Conservation (phyloP, 257 asterid genomes). For the Lithospermum erythrorhizon region DNA sequence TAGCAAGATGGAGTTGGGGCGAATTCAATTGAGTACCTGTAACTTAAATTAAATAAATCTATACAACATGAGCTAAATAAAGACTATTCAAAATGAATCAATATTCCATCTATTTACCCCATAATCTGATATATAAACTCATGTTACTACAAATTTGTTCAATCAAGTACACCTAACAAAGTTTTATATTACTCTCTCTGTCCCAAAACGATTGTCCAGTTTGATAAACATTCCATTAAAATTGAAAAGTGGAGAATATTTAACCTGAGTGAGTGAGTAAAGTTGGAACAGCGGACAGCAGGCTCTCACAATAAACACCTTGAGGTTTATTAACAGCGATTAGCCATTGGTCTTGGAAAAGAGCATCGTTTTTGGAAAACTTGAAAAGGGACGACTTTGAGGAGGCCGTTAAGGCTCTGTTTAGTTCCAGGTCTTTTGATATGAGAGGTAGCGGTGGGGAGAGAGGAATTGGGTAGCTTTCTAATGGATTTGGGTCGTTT, state of each 20-base stretch:
- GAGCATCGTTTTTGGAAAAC: constrained; percentile 48
- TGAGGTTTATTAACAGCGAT: constrained; percentile 82
- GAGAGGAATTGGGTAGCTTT: constrained; percentile 56
- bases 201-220: too few species aligned
- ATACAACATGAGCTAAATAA: too few species aligned
- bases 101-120: too few species aligned
- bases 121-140: too few species aligned
- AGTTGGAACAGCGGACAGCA: constrained; percentile 40
- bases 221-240: too few species aligned
- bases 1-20: constrained; percentile 68
- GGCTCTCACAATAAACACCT: constrained; percentile 67
- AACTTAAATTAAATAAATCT: constrained; percentile 1
- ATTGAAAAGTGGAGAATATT: too few species aligned
- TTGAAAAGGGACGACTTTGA: constrained; percentile 60
- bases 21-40: constrained; percentile 29
- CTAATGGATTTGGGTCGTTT: constrained; percentile 9
- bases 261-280: constrained; percentile 48
- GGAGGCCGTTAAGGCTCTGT: constrained; percentile 69
- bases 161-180: too few species aligned
- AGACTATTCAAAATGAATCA: too few species aligned
- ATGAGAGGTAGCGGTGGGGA: constrained; percentile 58
- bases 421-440: constrained; percentile 65
- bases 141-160: too few species aligned
- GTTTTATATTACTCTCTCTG: too few species aligned
- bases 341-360: constrained; percentile 87